Evolutionary conservation across 179 eudicot genomes (phyloP), one percentile per base, ranked within the genome.

Genomic region (Beta macrorhiza): DNA sequence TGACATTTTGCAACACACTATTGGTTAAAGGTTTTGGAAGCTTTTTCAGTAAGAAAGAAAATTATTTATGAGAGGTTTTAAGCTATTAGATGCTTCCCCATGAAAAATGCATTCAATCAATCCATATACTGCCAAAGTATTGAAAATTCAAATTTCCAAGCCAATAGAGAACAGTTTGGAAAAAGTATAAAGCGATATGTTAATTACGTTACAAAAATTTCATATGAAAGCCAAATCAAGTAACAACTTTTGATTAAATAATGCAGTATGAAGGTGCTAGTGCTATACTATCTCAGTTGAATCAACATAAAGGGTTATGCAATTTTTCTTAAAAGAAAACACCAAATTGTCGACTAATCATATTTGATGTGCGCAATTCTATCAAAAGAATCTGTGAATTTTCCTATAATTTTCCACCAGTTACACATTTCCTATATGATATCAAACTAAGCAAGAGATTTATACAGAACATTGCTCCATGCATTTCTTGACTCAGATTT

Each of bases 1-100:
- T 20, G 71, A 74, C 64, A 84, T 68, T 81, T 13, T 73, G 77
- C 77, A 84, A 45, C 58, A 81, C 57, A 78, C 76, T 65, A 84
- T 73, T 74, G 79, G 76, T 67, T 19, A 45, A 76, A 70, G 5
- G 63, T 67, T 81, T 59, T n/a, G 59, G 63, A 53, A 74, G 44
- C 53, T 62, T 47, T 81, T 62, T 4, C 74, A 68, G 52, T 63
- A 62, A 80, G 72, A 83, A 84, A 25, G 25, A 11, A 65, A 49
- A 72, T 29, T 44, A 84, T 72, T 77, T 73, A 81, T 84, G 84
- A 42, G 47, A 57, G 67, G 44, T 77, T 76, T 53, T 70, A 76
- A 70, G 83, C 32, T 53, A 76, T 80, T 64, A 51, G 76, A 72
- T 78, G 62, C 67, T 42, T 65, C 67, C 81, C 57, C 75, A 65